Evolutionary conservation across 306 rosid species (phyloP).

Genomic region (Castanea sativa): DNA sequence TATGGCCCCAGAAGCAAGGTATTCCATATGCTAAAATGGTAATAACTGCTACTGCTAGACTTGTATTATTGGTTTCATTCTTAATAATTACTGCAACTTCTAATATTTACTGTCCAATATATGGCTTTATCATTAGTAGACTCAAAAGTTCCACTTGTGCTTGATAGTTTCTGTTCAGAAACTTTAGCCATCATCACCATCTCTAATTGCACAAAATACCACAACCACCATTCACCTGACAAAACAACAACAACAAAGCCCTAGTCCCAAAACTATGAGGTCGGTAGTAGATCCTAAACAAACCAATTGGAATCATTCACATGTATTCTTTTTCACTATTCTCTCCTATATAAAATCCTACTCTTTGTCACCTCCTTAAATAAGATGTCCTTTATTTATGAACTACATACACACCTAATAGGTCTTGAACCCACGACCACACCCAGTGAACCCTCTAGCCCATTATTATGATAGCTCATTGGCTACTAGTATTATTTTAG

Average conservation of each 20-base stretch:
- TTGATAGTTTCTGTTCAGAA: neutral
- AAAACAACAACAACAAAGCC: neutral
- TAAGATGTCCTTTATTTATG: too few species aligned
- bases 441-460: too few species aligned
- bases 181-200: neutral
- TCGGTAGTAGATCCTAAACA: too few species aligned
- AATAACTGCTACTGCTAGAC: neutral
- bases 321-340: too few species aligned
- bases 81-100: neutral
- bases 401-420: too few species aligned
- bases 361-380: too few species aligned
- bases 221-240: neutral
- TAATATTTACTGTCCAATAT: neutral
- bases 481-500: too few species aligned
- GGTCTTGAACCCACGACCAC: too few species aligned
- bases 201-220: slow-evolving; percentile 7
- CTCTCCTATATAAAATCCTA: too few species aligned
- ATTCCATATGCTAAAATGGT: neutral
- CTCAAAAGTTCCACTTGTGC: neutral
- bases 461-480: too few species aligned
- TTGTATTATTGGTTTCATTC: slow-evolving; percentile 1
- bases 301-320: too few species aligned
- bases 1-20: neutral
- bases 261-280: too few species aligned
- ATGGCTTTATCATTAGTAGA: neutral